These are phyloP conservation scores for Coemansia sp. DNA, from an alignment of 371 early-diverging fungal species.

Conservation along the genomic window DNA sequence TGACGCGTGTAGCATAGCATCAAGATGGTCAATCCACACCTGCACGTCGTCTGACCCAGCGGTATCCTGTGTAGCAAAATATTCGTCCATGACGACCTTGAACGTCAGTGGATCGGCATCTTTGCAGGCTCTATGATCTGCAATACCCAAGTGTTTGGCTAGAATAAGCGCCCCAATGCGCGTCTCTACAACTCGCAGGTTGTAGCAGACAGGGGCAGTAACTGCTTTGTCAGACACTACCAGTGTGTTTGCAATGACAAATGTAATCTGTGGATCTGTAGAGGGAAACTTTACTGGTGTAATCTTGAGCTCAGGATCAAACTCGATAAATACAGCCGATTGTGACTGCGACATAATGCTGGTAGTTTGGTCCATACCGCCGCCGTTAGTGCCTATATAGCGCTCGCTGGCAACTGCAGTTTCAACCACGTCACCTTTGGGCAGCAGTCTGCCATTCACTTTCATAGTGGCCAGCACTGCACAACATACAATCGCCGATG, in stretches of 20 bases:
- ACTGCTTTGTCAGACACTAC: slow-evolving; percentile 86
- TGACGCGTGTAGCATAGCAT: slow-evolving; percentile 51
- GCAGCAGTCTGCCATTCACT: slow-evolving; percentile 57
- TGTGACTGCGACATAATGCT: slow-evolving; percentile 77
- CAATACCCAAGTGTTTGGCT: slow-evolving; percentile 56
- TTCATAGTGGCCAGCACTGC: slow-evolving; percentile 69
- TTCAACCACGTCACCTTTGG: slow-evolving; percentile 68
- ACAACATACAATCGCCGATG: slow-evolving; percentile 49
- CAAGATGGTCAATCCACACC: slow-evolving; percentile 55
- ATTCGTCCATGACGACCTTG: slow-evolving; percentile 68
- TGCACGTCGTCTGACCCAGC: slow-evolving; percentile 43
- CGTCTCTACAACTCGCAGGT: slow-evolving; percentile 93
- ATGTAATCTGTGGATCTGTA: slow-evolving; percentile 58
- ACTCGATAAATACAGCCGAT: slow-evolving; percentile 81
- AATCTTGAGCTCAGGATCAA: slow-evolving; percentile 71
- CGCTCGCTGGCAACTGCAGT: slow-evolving; percentile 80
- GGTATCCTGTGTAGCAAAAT: slow-evolving; percentile 50
- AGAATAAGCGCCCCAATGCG: slow-evolving; percentile 75
- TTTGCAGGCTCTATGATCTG: too few species aligned
- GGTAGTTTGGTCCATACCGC: slow-evolving; percentile 54
- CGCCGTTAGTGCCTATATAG: slow-evolving; percentile 79
- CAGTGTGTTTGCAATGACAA: slow-evolving; percentile 88
- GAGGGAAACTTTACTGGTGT: slow-evolving; percentile 64
- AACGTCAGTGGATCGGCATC: slow-evolving; percentile 51
- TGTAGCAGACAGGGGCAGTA: slow-evolving; percentile 86